These are phyloP conservation scores for Tetrapyrgos nigripes DNA, from an alignment of 1,284 basidiomycete species.

Conservation along the genomic window DNA sequence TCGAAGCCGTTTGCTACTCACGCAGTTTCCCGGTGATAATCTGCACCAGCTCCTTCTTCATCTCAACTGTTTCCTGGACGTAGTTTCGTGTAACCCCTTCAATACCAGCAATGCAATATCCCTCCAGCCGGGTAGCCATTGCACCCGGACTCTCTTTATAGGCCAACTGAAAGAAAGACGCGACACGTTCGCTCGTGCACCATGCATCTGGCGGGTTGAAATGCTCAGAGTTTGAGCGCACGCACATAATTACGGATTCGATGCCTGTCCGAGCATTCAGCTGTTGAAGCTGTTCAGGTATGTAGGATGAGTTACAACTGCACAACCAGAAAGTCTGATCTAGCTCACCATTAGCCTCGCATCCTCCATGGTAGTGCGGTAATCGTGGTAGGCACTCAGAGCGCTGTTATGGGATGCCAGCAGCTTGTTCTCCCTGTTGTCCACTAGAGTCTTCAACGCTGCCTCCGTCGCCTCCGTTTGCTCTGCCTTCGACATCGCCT, in stretches of 20 bases:
- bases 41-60: neutral
- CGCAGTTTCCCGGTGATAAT: slow-evolving; percentile 5
- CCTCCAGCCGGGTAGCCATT: slow-evolving; percentile 13
- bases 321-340: neutral
- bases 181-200: slow-evolving; percentile 11
- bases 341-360: neutral
- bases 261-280: slow-evolving; percentile 14
- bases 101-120: slow-evolving; percentile 14
- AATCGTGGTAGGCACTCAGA: slow-evolving; percentile 14
- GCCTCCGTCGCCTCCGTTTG: slow-evolving; percentile 1
- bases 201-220: slow-evolving; percentile 7
- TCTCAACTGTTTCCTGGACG: neutral
- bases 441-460: slow-evolving; percentile 1
- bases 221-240: slow-evolving; percentile 3
- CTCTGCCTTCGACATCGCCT: slow-evolving; percentile 12
- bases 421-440: slow-evolving; percentile 7
- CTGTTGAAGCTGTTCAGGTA: too few species aligned
- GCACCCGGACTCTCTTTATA: slow-evolving; percentile 6
- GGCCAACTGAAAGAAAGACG: slow-evolving; percentile 8
- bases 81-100: slow-evolving; percentile 8
- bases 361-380: slow-evolving; percentile 1
- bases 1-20: neutral
- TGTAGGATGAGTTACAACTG: slow-evolving; percentile 6
- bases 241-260: slow-evolving; percentile 10
- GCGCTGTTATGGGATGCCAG: slow-evolving; percentile 5